These are phyloP conservation scores for Fennellomyces sp. DNA, from an alignment of 371 early-diverging fungal species.

Conservation along the genomic window DNA sequence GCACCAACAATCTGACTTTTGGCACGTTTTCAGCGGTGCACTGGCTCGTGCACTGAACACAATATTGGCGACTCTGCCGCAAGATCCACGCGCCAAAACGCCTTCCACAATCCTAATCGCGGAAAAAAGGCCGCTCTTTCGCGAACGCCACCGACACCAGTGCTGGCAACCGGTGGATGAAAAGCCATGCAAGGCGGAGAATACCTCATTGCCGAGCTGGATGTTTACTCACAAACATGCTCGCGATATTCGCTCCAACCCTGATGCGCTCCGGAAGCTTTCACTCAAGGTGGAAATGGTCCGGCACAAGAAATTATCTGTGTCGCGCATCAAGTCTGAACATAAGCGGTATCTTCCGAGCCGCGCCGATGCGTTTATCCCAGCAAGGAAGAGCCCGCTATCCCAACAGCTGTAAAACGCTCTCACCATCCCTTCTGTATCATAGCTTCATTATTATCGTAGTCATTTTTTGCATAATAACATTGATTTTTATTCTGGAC, in stretches of 20 bases:
- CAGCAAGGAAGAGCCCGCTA: background rate
- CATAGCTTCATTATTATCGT: background rate
- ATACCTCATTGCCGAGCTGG: background rate
- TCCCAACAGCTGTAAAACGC: background rate
- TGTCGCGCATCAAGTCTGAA: background rate
- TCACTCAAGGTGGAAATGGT: conserved; percentile 3
- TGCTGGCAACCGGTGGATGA: background rate
- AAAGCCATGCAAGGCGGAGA: background rate
- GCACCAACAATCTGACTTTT: conserved; percentile 1
- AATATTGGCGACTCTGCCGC: background rate
- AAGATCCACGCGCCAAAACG: background rate
- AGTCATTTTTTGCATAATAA: background rate
- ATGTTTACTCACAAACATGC: conserved; percentile 1
- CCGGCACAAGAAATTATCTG: background rate
- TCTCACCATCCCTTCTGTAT: background rate
- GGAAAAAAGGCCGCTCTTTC: no score
- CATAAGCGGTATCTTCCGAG: background rate
- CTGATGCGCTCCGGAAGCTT: conserved; percentile 2
- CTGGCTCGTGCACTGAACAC: background rate
- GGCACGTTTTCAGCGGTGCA: background rate
- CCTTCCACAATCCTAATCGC: background rate
- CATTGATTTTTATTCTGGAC: background rate
- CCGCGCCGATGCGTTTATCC: background rate
- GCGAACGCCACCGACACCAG: background rate
- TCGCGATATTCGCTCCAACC: background rate